Evolutionary conservation across 2,329 filamentous ascomycete species (phyloP).

Genomic region (Fusarium sp.): DNA sequence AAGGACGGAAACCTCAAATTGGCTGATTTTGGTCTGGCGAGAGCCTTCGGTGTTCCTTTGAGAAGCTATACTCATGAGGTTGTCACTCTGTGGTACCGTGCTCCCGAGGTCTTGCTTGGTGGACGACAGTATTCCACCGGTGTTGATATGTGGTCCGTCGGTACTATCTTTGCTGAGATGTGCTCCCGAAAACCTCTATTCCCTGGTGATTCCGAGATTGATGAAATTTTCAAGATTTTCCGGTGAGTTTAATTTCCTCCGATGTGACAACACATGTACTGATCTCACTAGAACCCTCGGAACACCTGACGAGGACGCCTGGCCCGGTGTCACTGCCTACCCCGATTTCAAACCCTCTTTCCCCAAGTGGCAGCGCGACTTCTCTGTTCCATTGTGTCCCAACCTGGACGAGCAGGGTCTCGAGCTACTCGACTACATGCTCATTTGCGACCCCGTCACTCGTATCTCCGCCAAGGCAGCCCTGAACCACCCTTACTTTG

Average conservation of each 20-base stretch:
- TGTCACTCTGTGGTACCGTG: conserved; percentile 92
- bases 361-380: conserved; percentile 87
- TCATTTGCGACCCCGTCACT: conserved; percentile 88
- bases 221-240: conserved; percentile 70
- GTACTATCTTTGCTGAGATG: conserved; percentile 97
- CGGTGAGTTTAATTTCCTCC: conserved; percentile 63
- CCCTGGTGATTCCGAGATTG: conserved; percentile 81
- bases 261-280: background rate
- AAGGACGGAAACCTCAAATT: conserved; percentile 89
- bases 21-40: conserved; percentile 88
- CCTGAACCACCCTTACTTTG: conserved; percentile 86
- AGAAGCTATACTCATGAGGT: conserved; percentile 96
- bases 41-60: conserved; percentile 90
- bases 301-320: conserved; percentile 83
- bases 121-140: conserved; percentile 93
- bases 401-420: conserved; percentile 80
- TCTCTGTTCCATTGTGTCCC: conserved; percentile 73
- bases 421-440: conserved; percentile 75
- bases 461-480: conserved; percentile 92
- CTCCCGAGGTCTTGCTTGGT: conserved; percentile 89
- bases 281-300: conserved; percentile 72
- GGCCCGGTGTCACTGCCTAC: conserved; percentile 92
- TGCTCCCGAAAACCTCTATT: conserved; percentile 93
- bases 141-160: conserved; percentile 96
- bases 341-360: conserved; percentile 94